Percentiles rank a stretch among this genome's conserved stretches.
Evolutionary conservation across 1,139 yeast genomes (phyloP).

Genomic region (Sugiyamaella sp.): DNA sequence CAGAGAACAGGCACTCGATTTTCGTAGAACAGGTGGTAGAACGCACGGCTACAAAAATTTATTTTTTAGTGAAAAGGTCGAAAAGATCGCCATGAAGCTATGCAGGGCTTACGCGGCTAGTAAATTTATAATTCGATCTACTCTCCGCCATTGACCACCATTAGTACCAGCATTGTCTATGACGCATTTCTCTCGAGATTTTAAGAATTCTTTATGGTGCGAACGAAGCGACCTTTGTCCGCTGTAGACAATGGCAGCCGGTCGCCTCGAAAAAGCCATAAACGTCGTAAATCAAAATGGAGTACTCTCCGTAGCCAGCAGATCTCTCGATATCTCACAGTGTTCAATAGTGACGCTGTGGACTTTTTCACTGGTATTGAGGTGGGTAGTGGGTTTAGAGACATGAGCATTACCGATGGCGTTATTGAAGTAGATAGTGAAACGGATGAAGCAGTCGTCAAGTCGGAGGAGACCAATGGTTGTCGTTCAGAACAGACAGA

Average conservation of each 20-base stretch:
- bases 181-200: neutral
- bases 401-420: too few relatives aligned
- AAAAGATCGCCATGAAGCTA: neutral
- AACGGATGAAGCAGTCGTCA: neutral
- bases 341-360: constrained; percentile 28
- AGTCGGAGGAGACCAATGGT: too few relatives aligned
- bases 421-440: too few relatives aligned
- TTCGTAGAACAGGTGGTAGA: too few relatives aligned
- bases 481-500: too few relatives aligned
- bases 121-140: too few relatives aligned
- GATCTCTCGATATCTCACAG: constrained; percentile 24
- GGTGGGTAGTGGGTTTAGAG: neutral
- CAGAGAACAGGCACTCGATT: too few relatives aligned
- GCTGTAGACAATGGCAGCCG: neutral
- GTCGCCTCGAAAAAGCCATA: neutral
- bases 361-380: constrained; percentile 28
- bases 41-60: neutral
- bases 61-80: neutral
- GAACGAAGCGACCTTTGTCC: neutral
- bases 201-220: neutral
- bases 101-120: neutral
- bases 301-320: neutral
- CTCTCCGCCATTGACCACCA: neutral
- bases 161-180: neutral
- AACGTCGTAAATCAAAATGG: too few relatives aligned